Base-by-base conservation (phyloP, 345 rosid genomes). In the Pseudoturritis turrita region DNA sequence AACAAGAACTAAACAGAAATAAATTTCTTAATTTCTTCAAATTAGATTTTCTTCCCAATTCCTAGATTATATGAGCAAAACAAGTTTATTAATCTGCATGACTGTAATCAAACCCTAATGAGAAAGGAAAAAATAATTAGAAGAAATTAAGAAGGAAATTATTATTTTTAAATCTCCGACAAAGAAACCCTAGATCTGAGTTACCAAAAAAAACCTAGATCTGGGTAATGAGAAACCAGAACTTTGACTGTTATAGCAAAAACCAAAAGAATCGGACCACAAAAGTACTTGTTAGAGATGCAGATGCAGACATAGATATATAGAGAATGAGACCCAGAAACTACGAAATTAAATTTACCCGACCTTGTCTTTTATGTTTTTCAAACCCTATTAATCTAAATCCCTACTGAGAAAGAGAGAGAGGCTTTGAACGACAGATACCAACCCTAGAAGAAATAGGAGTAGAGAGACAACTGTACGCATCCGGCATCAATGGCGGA, bases 401-500 rank as follows among this genome's bases (percentile, higher is more conserved):
- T 58, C 75, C 65, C 70, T 68, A 69, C 62, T 18, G 61, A 18
- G 64, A 29, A 40, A 52, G 53, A 29, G 62, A 29, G 13, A 22
- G 63, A 53, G 41, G 61, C 28, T 57, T 53, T 43, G 35, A 62
- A 62, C 37, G 76, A 68, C 75, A 62, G 49, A 54, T 17, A 76
- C 75, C 62, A 76, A 62, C 70, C 75, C 79, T 69, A 76, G 35
- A 39, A 44, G 70, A 54, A 25, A 54, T 35, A 75, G 70, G 26
- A 68, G 21, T 39, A 47, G 47, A 62, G 75, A 54, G 70, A 45
- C 5, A 53, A 70, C 79, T 61, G 75, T 70, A 36, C 36, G 57
- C 45, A 33, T 68, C 78, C 74, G 70, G 64, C 46, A 33, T 70
- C 75, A 62, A 62, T 76, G 75, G 71, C 79, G 66, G 71, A 69